Base-by-base conservation (phyloP, 1,284 basidiomycete genomes). In the Rugosomyces carneus region DNA sequence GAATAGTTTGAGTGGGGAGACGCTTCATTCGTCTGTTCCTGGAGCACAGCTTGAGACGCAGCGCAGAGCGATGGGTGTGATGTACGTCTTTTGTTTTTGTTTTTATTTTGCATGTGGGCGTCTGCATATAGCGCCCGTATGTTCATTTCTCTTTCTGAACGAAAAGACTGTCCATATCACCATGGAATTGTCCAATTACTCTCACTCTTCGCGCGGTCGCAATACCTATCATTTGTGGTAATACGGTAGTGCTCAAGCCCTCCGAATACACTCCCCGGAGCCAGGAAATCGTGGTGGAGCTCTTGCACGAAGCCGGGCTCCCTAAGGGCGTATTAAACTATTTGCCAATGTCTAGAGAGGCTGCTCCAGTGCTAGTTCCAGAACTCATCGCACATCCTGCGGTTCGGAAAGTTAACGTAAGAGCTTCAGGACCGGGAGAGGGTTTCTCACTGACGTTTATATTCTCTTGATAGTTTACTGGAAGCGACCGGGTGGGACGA, bases 401-500 rank as follows among this genome's bases (percentile, higher is more conserved):
- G 13, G 68, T 85, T 6, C 67, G 72, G 42, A 69, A 70, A 43
- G 60, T 74, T 36, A 72, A 64, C 21, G 72, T 75, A 47, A 42
- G 65, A 48, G 18, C 18, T n/a, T n/a, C n/a, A n/a, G n/a, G 7
- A 15, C 11, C 8, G 13, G 13, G 11, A 29, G 3, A 29, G 9
- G 11, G 9, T 9, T 10, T n/a, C 8, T 3, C 6, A 11, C 29
- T 31, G 7, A 10, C 11, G 13, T 8, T n/a, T 31, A n/a, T 31
- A 8, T n/a, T 31, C 11, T 51, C 18, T 24, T 20, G 11, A 5
- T 40, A 84, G 72, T 88, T 83, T 64, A 88, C 85, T 10, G 86
- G 86, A 7, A 82, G 80, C 38, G 77, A 80, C 42, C 71, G 71
- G 26, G 80, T 89, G 11, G 86, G 84, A 11, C 75, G 72, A 55